Base-by-base conservation (phyloP, 768 basidiomycete species). In the Cytidiella melzeri region DNA sequence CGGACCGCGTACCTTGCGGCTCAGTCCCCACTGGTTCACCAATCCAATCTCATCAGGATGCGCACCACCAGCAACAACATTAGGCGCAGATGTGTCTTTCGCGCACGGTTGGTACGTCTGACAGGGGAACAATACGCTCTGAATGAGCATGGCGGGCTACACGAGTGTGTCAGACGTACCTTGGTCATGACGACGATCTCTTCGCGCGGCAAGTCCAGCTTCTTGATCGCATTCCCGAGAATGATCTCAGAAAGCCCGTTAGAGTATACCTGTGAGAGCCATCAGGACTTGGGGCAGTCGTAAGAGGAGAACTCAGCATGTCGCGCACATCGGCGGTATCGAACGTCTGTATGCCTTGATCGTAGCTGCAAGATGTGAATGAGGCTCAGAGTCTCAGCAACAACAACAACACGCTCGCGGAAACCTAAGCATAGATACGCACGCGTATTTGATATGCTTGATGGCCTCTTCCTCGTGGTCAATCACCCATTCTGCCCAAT, bases 151-250 rank as follows among this genome's bases (percentile, higher is more conserved):
- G n/a, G n/a, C n/a, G n/a, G n/a, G n/a, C n/a, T n/a, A n/a, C n/a
- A n/a, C n/a, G n/a, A n/a, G n/a, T n/a, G n/a, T n/a, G n/a, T n/a
- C n/a, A n/a, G n/a, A n/a, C n/a, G n/a, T n/a, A 54, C 64, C 67
- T 80, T 81, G 44, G 76, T 78, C 61, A 79, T 66, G 43, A 80
- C 67, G 10, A 80, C 76, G 26, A 77, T 58, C 53, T 71, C 68
- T 18, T 75, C 73, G 10, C 77, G 66, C 0, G 74, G 76, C 1
- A 75, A 61, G n/a, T 70, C 50, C 45, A 70, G 61, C 57, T 70
- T 53, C 57, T 73, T 75, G 58, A 79, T 68, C 3, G 72, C 73
- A 44, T 73, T 72, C 19, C 76, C 75, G 20, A 76, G 62, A 51
- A 77, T 69, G 30, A 59, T 51, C 57, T 78, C 76, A 0, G 70